Evolutionary conservation across 441 rosid genomes (phyloP).

Genomic region (Flueggea neowawraea): DNA sequence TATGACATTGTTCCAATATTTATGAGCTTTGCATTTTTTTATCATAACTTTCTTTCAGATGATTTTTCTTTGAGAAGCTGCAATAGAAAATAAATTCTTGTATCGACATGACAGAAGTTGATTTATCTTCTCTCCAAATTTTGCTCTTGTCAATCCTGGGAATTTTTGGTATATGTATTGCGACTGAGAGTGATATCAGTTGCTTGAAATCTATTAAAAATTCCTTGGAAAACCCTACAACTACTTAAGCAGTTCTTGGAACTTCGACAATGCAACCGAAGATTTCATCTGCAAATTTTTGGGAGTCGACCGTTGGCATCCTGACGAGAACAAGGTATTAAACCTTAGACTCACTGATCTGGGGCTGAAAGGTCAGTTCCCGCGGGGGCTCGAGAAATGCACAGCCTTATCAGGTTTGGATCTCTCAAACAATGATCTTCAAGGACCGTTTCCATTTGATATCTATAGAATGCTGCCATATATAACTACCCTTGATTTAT

Average conservation of each 20-base stretch:
- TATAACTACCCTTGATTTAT: constrained; percentile 48
- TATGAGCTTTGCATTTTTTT: no score
- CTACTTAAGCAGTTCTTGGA: constrained; percentile 49
- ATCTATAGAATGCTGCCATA: constrained; percentile 2
- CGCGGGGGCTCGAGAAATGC: constrained; percentile 41
- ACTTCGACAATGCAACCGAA: constrained; percentile 40
- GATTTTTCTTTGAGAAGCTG: no score
- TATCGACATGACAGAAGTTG: no score
- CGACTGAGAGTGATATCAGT: constrained; percentile 20
- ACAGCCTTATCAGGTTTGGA: constrained; percentile 45
- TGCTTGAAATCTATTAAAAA: constrained; percentile 36
- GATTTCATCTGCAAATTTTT: constrained; percentile 64
- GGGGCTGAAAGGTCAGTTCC: constrained; percentile 72
- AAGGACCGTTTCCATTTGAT: constrained; percentile 47
- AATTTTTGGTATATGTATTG: no score
- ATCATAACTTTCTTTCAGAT: no score
- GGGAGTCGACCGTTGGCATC: constrained; percentile 86
- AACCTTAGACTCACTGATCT: constrained; percentile 51
- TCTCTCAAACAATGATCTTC: constrained; percentile 59
- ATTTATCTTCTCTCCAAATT: no score
- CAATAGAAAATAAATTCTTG: no score
- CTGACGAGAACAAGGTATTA: constrained; percentile 65
- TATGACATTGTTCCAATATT: no score
- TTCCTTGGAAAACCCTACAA: constrained; percentile 39
- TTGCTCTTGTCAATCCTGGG: no score